Evolutionary conservation across 2,329 filamentous ascomycete species (phyloP), one percentile per base, ranked within the genome.

Genomic region (Juglanconis sp.): DNA sequence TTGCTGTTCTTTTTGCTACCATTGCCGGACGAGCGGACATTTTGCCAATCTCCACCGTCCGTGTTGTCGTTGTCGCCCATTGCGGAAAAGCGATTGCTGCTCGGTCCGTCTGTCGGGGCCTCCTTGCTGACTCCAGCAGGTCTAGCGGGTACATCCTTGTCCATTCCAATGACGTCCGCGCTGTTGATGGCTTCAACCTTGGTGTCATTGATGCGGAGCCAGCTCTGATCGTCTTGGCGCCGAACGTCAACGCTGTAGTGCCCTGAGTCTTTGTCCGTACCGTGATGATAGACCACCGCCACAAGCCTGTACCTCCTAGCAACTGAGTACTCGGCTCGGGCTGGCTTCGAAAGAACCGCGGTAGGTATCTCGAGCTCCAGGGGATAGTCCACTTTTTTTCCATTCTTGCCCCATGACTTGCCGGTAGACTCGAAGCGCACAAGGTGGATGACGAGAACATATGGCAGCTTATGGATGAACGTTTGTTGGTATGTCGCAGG

Each of bases 191-290:
- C 89, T 63, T 90, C 87, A 65, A 99, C 92, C 62, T 92, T 79
- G 0, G 95, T 99, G 72, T 99, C 95, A 69, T 99, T 95, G 66
- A 99, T 86, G 57, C 94, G 90, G 59, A 99, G 90, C 95, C 95
- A 99, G 74, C 97, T 93, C 30, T 86, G 86, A n/a, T 89, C 92
- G 71, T 99, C 95, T 74, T 98, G 94, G 55, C 95, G 89, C 60
- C 93, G 87, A 46, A 97, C 89, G 73, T 99, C 95, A n/a, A 96
- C 94, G 1, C 95, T 99, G 74, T 99, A 99, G 73, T 99, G 95
- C 3, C 95, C 95, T 56, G 92, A 93, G 65, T 90, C 96, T 40
- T 95, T 95, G 68, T 96, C 96, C 79, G 96, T 97, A 62, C 95
- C 95, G 68, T 99, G 95, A 70, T 99, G 95, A 72, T 99, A 99